A percentile compares a stretch with the other conserved stretches of the same genome.
Evolutionary conservation across 2,329 filamentous ascomycete genomes (phyloP).

Genomic region (Hirsutella minnesotensis): DNA sequence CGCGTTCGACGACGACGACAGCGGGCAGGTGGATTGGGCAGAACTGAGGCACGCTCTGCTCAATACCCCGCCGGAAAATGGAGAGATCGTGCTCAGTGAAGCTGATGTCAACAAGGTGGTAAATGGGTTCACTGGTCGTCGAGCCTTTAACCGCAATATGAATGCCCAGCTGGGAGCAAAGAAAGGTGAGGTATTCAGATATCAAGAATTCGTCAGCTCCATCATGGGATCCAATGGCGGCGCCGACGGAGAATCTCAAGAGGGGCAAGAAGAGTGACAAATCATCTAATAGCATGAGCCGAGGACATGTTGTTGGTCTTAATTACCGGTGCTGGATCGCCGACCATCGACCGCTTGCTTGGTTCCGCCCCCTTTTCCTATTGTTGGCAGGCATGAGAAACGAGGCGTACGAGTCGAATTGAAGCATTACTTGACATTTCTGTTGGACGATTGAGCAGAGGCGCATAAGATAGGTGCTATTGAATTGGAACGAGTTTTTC

Average conservation of each 20-base stretch:
- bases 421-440: too few species aligned
- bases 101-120: slow-evolving; percentile 80
- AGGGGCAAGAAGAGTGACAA: slow-evolving; percentile 12
- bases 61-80: slow-evolving; percentile 67
- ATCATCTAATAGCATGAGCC: too few species aligned
- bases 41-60: slow-evolving; percentile 77
- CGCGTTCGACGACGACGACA: slow-evolving; percentile 92
- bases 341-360: neutral
- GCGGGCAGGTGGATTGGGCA: slow-evolving; percentile 75
- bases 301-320: too few species aligned
- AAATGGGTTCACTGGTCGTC: slow-evolving; percentile 69
- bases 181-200: slow-evolving; percentile 82
- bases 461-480: too few species aligned
- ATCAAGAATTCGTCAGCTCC: slow-evolving; percentile 78
- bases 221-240: slow-evolving; percentile 42
- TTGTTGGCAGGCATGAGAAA: too few species aligned
- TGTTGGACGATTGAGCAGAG: too few species aligned
- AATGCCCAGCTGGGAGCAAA: slow-evolving; percentile 40
- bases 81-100: slow-evolving; percentile 51
- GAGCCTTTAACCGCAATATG: slow-evolving; percentile 63
- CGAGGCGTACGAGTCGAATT: too few species aligned
- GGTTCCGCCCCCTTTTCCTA: neutral
- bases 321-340: too few species aligned
- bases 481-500: too few species aligned
- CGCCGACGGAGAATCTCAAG: slow-evolving; percentile 15